Evolutionary conservation across 345 rosid species (phyloP), one percentile per base, ranked within the genome.

Genomic region (Syzygium aqueum): DNA sequence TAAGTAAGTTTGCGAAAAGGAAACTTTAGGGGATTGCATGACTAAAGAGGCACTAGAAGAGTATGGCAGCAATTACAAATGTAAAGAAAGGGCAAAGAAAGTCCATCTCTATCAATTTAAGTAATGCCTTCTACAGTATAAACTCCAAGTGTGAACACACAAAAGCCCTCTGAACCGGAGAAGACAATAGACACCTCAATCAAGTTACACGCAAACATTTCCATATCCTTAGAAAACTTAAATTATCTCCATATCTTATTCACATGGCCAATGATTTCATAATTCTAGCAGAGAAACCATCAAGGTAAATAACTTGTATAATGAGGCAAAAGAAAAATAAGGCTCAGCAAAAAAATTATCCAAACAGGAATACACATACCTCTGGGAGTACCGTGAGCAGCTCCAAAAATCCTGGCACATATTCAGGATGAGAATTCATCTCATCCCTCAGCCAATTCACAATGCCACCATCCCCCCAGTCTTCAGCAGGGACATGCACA

Each of bases 391-490:
- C 99, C 2, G 97, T 94, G 88, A 97, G 95, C 80, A 97, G 94
- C 94, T 97, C 99, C 94, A 97, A 93, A 90, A 97, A 97, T 85
- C 99, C 99, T 16, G 99, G 98, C 89, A 95, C 91, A 92, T 91
- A 95, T 90, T 95, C 99, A 85, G 98, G 99, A 93, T 92, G 97
- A 85, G 93, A 90, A 91, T 94, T 95, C 99, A 98, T 98, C 92
- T 96, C 98, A 90, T 95, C 96, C 89, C 89, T 93, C 63, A 98
- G 98, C 99, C 99, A 98, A 91, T 91, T 96, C 87, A 96, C 90
- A 19, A 98, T 95, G 84, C 99, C 98, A 87, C 97, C 97, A 91
- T 95, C 96, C 89, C 98, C 98, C 99, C 99, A 96, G 88, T 95
- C 98, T 89, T 93, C 97, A 6, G 98, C 94, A 85, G 98, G 97